Evolutionary conservation across 345 rosid genomes (phyloP).

Genomic region (Acer yangbiense): DNA sequence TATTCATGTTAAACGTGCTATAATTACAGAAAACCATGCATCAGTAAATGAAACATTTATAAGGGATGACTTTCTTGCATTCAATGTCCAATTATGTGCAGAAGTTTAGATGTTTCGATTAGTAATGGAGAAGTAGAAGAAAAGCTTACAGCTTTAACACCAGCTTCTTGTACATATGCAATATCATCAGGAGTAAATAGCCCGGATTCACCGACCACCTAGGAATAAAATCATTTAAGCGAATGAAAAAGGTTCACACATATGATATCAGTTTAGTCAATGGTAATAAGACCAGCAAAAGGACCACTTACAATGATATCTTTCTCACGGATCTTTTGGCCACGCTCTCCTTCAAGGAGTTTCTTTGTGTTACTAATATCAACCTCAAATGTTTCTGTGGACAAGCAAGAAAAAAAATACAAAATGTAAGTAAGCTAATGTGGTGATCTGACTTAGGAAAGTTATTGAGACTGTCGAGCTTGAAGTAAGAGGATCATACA

Average conservation of each 20-base stretch:
- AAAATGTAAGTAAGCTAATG: not conserved
- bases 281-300: constrained; percentile 6
- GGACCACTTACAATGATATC: constrained; percentile 70
- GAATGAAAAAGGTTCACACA: not conserved
- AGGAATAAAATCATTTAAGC: constrained; percentile 20
- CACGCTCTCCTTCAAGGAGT: constrained; percentile 86
- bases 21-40: too few relatives aligned
- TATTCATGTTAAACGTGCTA: not conserved
- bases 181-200: constrained; percentile 82
- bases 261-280: not conserved
- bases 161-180: constrained; percentile 84
- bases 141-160: constrained; percentile 79
- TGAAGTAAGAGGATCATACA: not conserved
- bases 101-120: not conserved
- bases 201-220: constrained; percentile 97
- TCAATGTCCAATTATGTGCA: not conserved
- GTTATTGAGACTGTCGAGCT: too few relatives aligned
- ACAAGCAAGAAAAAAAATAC: not conserved
- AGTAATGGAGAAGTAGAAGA: not conserved
- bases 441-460: too few relatives aligned
- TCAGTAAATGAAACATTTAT: not conserved
- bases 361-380: constrained; percentile 84
- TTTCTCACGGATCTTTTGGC: constrained; percentile 64
- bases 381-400: constrained; percentile 80
- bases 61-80: not conserved